A percentile compares a stretch with the other conserved stretches of the same genome.
phyloP scores from a whole-genome alignment of 2,329 filamentous ascomycete species.

The Penicillium sp. region DNA sequence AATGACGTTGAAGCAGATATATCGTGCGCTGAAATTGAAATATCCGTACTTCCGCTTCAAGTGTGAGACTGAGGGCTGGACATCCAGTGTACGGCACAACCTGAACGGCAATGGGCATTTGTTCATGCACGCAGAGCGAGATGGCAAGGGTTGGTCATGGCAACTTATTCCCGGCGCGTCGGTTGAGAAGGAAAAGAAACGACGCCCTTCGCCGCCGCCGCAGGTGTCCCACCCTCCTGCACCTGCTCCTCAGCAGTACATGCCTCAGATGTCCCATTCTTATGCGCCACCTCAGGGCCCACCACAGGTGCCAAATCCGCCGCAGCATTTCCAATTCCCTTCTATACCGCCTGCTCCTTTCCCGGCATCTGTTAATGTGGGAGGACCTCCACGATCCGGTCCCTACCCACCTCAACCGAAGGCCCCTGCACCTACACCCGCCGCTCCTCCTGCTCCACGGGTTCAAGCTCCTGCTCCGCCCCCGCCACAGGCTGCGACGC shows the following conservation, averaged over 20 bases:
- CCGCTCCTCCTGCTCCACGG: constrained; percentile 6
- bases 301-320: constrained; percentile 27
- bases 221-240: constrained; percentile 27
- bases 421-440: constrained; percentile 13
- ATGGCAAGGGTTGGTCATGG: constrained; percentile 58
- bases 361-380: constrained; percentile 20
- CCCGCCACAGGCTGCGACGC: constrained; percentile 9
- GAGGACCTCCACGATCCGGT: constrained; percentile 19
- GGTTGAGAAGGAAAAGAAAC: constrained; percentile 52
- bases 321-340: constrained; percentile 31
- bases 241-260: constrained; percentile 29
- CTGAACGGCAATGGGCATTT: constrained; percentile 49
- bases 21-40: constrained; percentile 54
- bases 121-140: constrained; percentile 53
- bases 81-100: constrained; percentile 59
- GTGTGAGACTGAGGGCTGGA: constrained; percentile 57
- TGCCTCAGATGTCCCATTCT: constrained; percentile 28
- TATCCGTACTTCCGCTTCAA: constrained; percentile 56
- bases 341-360: constrained; percentile 30
- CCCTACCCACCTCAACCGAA: constrained; percentile 18
- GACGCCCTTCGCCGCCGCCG: constrained; percentile 39
- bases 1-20: constrained; percentile 59
- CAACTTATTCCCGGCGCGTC: constrained; percentile 51
- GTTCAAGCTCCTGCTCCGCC: constrained; percentile 15
- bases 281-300: constrained; percentile 24